Conservation (phyloP, 352 stramenopile genomes). For the Thalassiosira livingstoniorum region DNA sequence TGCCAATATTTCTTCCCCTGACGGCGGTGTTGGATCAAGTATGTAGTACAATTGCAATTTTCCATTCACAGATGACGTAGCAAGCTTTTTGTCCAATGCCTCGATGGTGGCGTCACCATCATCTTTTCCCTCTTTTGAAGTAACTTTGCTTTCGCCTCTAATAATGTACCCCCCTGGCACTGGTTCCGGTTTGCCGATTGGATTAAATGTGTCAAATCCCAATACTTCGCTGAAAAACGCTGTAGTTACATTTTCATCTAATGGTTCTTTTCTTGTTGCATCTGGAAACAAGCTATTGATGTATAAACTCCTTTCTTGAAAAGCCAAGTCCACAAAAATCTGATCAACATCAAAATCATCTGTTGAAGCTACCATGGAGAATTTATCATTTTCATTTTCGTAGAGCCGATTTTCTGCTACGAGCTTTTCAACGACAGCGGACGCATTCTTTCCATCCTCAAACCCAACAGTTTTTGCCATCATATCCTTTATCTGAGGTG, state of each 20-base stretch:
- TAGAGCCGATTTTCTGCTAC: slow-evolving; percentile 45
- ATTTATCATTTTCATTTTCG: slow-evolving; percentile 43
- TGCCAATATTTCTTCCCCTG: slow-evolving; percentile 67
- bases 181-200: slow-evolving; percentile 64
- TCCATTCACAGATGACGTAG: slow-evolving; percentile 38
- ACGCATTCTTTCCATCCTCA: slow-evolving; percentile 46
- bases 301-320: slow-evolving; percentile 38
- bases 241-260: slow-evolving; percentile 53
- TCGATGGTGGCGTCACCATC: slow-evolving; percentile 64
- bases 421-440: slow-evolving; percentile 53
- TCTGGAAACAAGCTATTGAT: slow-evolving; percentile 48
- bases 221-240: slow-evolving; percentile 51
- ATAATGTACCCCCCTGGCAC: slow-evolving; percentile 77
- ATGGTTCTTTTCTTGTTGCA: slow-evolving; percentile 46
- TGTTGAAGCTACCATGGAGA: slow-evolving; percentile 35
- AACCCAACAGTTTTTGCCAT: slow-evolving; percentile 57
- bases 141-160: slow-evolving; percentile 63
- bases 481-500: slow-evolving; percentile 52
- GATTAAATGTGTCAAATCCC: slow-evolving; percentile 67
- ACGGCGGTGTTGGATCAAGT: slow-evolving; percentile 66
- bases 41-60: slow-evolving; percentile 76
- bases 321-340: slow-evolving; percentile 51
- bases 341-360: slow-evolving; percentile 50
- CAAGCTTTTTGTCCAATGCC: slow-evolving; percentile 58
- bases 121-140: slow-evolving; percentile 27